Evolutionary conservation across 441 rosid genomes (phyloP).

Genomic region (Populus trichocarpa): DNA sequence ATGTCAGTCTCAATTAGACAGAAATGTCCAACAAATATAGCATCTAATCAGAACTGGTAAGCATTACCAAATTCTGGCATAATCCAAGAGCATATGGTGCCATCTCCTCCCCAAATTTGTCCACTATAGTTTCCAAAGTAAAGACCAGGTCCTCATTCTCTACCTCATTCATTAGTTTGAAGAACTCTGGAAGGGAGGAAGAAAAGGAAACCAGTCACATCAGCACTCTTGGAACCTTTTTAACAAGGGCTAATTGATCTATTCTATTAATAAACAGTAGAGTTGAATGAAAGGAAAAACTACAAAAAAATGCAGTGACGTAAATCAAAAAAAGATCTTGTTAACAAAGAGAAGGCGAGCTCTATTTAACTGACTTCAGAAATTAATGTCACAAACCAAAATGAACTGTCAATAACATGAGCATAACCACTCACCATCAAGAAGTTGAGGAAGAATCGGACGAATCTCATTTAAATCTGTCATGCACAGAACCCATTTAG

Average conservation of each 20-base stretch:
- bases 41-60: not conserved
- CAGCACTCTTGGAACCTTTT: not conserved
- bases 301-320: not conserved
- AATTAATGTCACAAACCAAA: not conserved
- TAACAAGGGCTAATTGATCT: not conserved
- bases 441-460: slow-evolving; percentile 93
- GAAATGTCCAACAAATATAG: not conserved
- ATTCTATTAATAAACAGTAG: not conserved
- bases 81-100: slow-evolving; percentile 97
- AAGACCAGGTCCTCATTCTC: slow-evolving; percentile 99
- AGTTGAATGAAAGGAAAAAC: not conserved
- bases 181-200: slow-evolving; percentile 59
- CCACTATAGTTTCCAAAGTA: slow-evolving; percentile 91
- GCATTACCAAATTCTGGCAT: slow-evolving; percentile 93
- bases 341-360: not conserved
- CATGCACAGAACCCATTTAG: slow-evolving; percentile 2
- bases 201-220: not conserved
- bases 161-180: slow-evolving; percentile 97
- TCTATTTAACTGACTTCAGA: not conserved
- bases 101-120: slow-evolving; percentile 99
- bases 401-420: not conserved
- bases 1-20: slow-evolving; percentile 15
- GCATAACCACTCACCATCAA: slow-evolving; percentile 62
- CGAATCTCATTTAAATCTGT: slow-evolving; percentile 94
- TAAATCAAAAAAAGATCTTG: not conserved